Evolutionary conservation across 371 early-diverging fungal genomes (phyloP).

Genomic region (Mucor indicus): DNA sequence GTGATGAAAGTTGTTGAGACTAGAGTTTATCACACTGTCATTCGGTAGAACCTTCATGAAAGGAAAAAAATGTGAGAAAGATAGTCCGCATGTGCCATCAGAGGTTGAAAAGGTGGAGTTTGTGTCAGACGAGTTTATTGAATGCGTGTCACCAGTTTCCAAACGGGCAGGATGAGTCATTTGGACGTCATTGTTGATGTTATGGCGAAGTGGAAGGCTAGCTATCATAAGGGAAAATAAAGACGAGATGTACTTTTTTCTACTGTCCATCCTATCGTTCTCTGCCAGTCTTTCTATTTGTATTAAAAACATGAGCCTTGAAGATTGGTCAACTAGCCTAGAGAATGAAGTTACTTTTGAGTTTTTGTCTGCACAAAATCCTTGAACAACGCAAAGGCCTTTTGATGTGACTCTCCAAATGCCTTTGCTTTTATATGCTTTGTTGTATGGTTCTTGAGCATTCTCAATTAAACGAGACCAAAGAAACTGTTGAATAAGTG

Average conservation of each 20-base stretch:
- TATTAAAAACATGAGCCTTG: conserved; percentile 6
- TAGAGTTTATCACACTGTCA: conserved; percentile 3
- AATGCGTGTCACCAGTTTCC: conserved; percentile 1
- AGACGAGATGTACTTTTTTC: conserved; percentile 4
- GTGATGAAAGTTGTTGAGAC: conserved; percentile 10
- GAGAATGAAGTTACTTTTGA: neutral
- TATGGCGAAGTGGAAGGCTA: conserved; percentile 11
- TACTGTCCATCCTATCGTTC: conserved; percentile 13
- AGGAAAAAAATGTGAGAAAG: conserved; percentile 11
- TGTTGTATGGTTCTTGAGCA: conserved; percentile 44
- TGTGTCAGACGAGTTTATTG: neutral
- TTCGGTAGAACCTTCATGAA: conserved; percentile 3
- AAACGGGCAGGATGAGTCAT: no score
- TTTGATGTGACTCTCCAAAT: conserved; percentile 57
- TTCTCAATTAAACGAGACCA: conserved; percentile 51
- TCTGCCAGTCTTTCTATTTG: conserved; percentile 6
- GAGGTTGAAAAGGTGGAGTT: neutral
- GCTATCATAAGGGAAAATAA: conserved; percentile 21
- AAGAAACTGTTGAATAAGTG: conserved; percentile 60
- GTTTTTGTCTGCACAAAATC: conserved; percentile 17
- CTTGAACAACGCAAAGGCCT: conserved; percentile 56
- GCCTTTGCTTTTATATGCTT: conserved; percentile 49
- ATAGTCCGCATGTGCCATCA: neutral
- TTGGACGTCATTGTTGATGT: conserved; percentile 1
- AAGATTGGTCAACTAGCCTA: neutral